Evolutionary conservation across 768 basidiomycete genomes (phyloP).

Genomic region (Piloderma croceum): DNA sequence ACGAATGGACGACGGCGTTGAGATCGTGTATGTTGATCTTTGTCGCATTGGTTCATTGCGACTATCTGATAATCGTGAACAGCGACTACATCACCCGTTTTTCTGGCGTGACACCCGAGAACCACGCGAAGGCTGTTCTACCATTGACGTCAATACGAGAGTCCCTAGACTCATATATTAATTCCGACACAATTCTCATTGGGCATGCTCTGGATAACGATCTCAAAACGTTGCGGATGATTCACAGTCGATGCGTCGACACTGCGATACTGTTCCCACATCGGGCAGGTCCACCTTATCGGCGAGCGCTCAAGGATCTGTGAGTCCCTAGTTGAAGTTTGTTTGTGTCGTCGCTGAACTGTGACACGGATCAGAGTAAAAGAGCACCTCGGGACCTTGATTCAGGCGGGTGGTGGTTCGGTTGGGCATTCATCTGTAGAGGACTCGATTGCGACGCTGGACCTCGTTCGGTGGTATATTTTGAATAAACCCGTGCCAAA

Average conservation of each 20-base stretch:
- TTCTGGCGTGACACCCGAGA: constrained; percentile 68
- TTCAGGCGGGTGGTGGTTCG: constrained; percentile 73
- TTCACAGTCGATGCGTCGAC: constrained; percentile 83
- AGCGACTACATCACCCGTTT: constrained; percentile 93
- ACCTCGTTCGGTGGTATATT: constrained; percentile 81
- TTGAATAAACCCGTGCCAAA: constrained; percentile 47
- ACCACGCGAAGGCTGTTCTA: constrained; percentile 54
- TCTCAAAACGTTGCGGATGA: constrained; percentile 79
- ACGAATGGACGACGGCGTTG: constrained; percentile 72
- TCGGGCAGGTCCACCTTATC: constrained; percentile 65
- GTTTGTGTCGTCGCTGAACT: constrained; percentile 2
- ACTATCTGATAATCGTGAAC: constrained; percentile 5
- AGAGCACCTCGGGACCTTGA: constrained; percentile 73
- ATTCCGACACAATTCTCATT: constrained; percentile 77
- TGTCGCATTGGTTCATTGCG: constrained; percentile 1
- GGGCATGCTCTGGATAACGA: constrained; percentile 95
- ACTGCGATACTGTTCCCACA: constrained; percentile 88
- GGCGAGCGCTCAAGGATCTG: constrained; percentile 80
- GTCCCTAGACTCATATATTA: constrained; percentile 67
- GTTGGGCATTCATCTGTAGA: constrained; percentile 87
- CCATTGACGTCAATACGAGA: constrained; percentile 62
- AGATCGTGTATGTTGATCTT: constrained; percentile 56
- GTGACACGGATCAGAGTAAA: constrained; percentile 51
- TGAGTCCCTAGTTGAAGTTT: constrained; percentile 27
- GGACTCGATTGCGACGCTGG: constrained; percentile 83